Base-by-base conservation (phyloP, 768 basidiomycete species). In the Chalciporus pseudorubinellus region DNA sequence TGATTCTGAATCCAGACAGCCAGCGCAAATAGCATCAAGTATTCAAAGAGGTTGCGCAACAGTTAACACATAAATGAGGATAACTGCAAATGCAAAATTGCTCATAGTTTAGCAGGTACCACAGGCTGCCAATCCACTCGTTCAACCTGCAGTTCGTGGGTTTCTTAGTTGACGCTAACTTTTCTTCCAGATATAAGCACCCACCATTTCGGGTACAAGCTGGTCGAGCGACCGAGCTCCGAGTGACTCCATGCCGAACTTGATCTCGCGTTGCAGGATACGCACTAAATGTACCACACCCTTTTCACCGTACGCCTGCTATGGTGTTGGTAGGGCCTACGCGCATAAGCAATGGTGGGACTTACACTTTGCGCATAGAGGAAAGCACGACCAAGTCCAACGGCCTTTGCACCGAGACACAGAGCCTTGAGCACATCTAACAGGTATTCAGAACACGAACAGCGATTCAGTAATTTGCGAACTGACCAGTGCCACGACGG, bases 351-450 rank as follows among this genome's bases (percentile, higher is more conserved):
- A 46, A 26, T 6, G 39, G 20, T 21, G 31, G 10, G 12, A 63
- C 79, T 62, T 68, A 89, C 89, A 60, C 87, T 87, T 70, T 90
- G 86, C 2, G 87, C 92, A 61, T 89, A 95, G 11, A 97, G 75
- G 75, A 94, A 90, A 13, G 88, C 78, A 13, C 94, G 76, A 2
- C 94, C 94, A 28, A 97, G 71, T 4, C 94, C 93, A 16, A 94
- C 90, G 8, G 87, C 90, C 55, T 71, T 85, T 3, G 94, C 94
- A 10, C 94, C 94, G 8, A 97, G 75, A 63, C 92, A 95, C 10
- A 95, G 71, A 0, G 93, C 93, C 68, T 95, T 97, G 43, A 97
- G 71, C 14, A 94, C 84, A 70, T 95, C 93, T 78, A 51, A 19
- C 31, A 51, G 19, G 26, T 7, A 26, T 2, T 36, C 8, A 53